Base-by-base conservation (phyloP, 768 basidiomycete genomes). In the Mycena indigotica region DNA sequence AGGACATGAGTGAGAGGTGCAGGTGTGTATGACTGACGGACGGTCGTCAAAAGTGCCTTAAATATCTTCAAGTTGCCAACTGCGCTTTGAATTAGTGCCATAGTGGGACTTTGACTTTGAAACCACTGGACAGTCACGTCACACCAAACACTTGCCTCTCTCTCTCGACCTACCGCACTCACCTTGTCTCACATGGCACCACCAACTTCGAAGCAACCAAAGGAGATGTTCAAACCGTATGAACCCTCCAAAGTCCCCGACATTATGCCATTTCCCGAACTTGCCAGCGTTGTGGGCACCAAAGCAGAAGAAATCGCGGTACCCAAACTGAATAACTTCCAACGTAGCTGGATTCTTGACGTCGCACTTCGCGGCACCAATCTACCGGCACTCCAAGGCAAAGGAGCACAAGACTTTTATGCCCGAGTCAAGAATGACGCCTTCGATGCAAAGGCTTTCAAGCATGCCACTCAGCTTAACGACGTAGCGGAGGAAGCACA, bases 151-250 rank as follows among this genome's bases (percentile, higher is more conserved):
- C 32, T 35, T 35, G 17, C 32, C 32, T 17, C 8, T 17, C 8
- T 35, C n/a, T n/a, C n/a, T n/a, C n/a, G n/a, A n/a, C n/a, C n/a
- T n/a, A n/a, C n/a, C n/a, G n/a, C n/a, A n/a, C n/a, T n/a, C n/a
- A n/a, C n/a, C n/a, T n/a, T n/a, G n/a, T n/a, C n/a, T n/a, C n/a
- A n/a, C n/a, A n/a, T n/a, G n/a, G n/a, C n/a, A n/a, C 32, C 32
- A 35, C 17, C 32, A 35, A 15, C 8, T 24, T 24, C 46, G 5
- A 32, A 16, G 23, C 48, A 50, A 19, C 0, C 39, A 23, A 59
- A 50, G 26, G 41, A 60, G 32, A 59, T 54, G 53, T 59, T 59
- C 40, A 23, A 35, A 2, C 8, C 58, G 3, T 59, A 59, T 48
- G 28, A 38, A 29, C 17, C 12, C 3, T 28, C 28, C 13, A 26